Percentiles rank a stretch among this genome's conserved stretches.
phyloP scores from a whole-genome alignment of 2,329 filamentous ascomycete genomes.

The Magnaporthiopsis incrustans region DNA sequence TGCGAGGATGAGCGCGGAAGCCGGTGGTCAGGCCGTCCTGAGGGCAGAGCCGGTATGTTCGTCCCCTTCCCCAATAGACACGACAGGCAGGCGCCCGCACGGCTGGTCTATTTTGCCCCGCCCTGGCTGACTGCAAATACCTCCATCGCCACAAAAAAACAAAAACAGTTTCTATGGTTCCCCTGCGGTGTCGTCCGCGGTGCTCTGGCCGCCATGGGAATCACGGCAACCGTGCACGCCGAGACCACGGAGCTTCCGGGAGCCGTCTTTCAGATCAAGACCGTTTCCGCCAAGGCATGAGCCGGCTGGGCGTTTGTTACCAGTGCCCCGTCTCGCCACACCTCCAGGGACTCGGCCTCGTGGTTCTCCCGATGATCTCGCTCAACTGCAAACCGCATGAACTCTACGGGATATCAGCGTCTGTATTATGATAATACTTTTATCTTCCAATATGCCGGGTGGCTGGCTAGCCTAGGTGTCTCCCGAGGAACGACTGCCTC shows the following conservation, averaged over 20 bases:
- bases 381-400: not conserved
- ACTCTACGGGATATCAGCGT: not conserved
- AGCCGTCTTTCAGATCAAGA: constrained; percentile 95
- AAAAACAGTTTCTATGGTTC: constrained; percentile 76
- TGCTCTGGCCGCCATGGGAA: constrained; percentile 84
- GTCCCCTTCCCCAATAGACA: too few relatives aligned
- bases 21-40: constrained; percentile 62
- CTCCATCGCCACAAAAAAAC: too few relatives aligned
- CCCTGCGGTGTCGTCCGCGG: constrained; percentile 89
- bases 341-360: too few relatives aligned
- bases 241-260: constrained; percentile 80
- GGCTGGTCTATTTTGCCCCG: too few relatives aligned
- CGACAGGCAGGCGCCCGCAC: too few relatives aligned
- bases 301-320: not conserved
- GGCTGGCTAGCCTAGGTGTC: not conserved
- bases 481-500: not conserved
- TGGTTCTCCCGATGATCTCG: not conserved
- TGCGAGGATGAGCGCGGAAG: constrained; percentile 78
- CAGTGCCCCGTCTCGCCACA: too few relatives aligned
- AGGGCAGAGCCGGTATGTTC: constrained; percentile 69
- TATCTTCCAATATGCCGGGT: not conserved
- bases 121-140: not conserved
- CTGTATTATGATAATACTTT: not conserved
- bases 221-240: constrained; percentile 84
- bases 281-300: constrained; percentile 58